These are phyloP conservation scores for Hypoxylon sp. DNA, from an alignment of 2,329 filamentous ascomycete genomes.

Conservation along the genomic window DNA sequence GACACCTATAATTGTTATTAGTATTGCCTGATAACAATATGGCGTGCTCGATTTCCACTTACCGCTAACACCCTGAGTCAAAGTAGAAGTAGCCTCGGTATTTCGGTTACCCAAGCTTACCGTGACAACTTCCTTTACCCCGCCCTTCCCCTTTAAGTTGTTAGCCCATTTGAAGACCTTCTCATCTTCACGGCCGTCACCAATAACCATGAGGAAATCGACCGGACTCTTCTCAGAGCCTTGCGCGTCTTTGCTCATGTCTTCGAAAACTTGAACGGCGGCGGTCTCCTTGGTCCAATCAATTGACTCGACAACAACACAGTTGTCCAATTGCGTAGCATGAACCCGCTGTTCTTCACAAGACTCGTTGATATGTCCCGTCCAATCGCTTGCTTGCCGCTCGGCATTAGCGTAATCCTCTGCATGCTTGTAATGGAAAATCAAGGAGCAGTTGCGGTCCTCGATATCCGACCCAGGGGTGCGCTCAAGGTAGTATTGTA, in stretches of 20 bases:
- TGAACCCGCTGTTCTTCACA: constrained; percentile 88
- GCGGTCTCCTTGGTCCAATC: constrained; percentile 92
- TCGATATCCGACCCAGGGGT: constrained; percentile 91
- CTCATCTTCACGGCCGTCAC: constrained; percentile 94
- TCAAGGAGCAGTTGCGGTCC: constrained; percentile 89
- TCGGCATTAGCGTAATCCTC: constrained; percentile 82
- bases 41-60: constrained; percentile 57
- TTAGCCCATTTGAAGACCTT: constrained; percentile 97
- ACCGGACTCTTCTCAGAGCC: constrained; percentile 62
- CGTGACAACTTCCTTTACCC: constrained; percentile 80
- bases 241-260: constrained; percentile 60
- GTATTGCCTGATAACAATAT: constrained; percentile 24
- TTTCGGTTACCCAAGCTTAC: constrained; percentile 90
- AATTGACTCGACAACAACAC: constrained; percentile 86
- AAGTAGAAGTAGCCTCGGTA: constrained; percentile 86
- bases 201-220: constrained; percentile 91
- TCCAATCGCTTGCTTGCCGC: constrained; percentile 89
- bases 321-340: constrained; percentile 84
- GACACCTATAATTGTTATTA: constrained; percentile 58
- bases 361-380: constrained; percentile 94
- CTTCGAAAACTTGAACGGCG: constrained; percentile 79
- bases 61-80: constrained; percentile 95
- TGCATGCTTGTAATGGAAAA: constrained; percentile 90
- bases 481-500: constrained; percentile 91
- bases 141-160: constrained; percentile 71